Evolutionary conservation across 345 rosid species (phyloP).

Genomic region (Sisymbrium altissimum): DNA sequence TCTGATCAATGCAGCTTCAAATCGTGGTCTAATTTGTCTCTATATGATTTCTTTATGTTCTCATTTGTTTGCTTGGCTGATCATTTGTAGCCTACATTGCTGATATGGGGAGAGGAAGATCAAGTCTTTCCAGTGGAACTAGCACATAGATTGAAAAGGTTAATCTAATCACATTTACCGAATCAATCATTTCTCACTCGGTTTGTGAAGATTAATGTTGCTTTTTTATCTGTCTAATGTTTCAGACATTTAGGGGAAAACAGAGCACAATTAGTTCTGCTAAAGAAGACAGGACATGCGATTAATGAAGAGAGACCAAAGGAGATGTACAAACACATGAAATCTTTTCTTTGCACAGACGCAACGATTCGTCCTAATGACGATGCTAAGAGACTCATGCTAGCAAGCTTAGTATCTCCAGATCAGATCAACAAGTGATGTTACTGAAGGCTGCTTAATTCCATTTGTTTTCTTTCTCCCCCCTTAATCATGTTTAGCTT

Average conservation of each 20-base stretch:
- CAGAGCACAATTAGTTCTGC: constrained; percentile 46
- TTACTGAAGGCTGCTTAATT: background rate
- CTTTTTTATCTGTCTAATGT: constrained; percentile 1
- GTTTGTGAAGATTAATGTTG: background rate
- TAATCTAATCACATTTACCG: background rate
- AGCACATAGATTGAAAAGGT: constrained; percentile 73
- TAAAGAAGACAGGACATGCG: constrained; percentile 81
- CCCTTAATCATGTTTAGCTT: background rate
- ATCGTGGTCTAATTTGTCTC: background rate
- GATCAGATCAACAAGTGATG: constrained; percentile 21
- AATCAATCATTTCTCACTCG: background rate
- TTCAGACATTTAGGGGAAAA: constrained; percentile 63
- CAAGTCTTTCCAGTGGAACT: constrained; percentile 74
- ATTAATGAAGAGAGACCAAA: constrained; percentile 67
- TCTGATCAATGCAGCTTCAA: background rate
- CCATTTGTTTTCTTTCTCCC: background rate
- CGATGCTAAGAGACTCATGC: constrained; percentile 26
- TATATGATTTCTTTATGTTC: background rate
- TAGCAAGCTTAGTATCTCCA: constrained; percentile 23
- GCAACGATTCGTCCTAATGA: constrained; percentile 26
- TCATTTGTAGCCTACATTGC: constrained; percentile 54
- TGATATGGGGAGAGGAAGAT: constrained; percentile 88
- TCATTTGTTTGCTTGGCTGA: background rate
- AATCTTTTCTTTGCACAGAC: constrained; percentile 54
- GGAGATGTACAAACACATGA: constrained; percentile 59